Base-by-base conservation (phyloP, 2,329 filamentous ascomycete genomes). In the Mariannaea elegans region DNA sequence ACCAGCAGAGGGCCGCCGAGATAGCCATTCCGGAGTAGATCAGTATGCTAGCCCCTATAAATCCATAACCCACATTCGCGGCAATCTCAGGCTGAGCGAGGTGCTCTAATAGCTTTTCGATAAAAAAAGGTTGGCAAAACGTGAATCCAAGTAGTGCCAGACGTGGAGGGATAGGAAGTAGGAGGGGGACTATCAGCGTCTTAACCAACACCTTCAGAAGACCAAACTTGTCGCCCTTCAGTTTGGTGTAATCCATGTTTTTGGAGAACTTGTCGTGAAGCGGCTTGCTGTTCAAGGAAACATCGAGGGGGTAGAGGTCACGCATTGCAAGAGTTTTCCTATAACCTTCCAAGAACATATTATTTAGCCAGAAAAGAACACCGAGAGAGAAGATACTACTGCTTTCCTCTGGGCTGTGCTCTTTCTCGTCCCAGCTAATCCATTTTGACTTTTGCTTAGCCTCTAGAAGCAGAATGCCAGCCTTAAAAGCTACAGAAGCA, bases 121-220 rank as follows among this genome's bases (percentile, higher is more conserved):
- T 70, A 21, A 81, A 66, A n/a, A 80, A 75, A 0, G 78, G 78
- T 57, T 81, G 78, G 10, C 71, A 69, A 56, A 79, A 78, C 2
- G 54, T 72, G 60, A 80, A 77, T 1, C 65, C 60, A 8, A 62
- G 55, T 3, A 62, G 54, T 9, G 47, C 58, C 14, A 46, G 31
- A 14, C 58, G 45, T 29, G 52, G 39, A 9, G 39, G 29, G 4
- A 61, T 34, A 4, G 58, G 52, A 34, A 61, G 46, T 14, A 61
- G 38, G 14, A 53, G 53, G 19, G 53, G 53, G 12, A 61, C 32
- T 27, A 27, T 49, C 13, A 58, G 39, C 2, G 46, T 41, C 2
- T 29, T 38, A 6, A 32, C 9, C 10, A 58, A 39, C 13, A 50
- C 47, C 41, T 46, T 59, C 0, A 36, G 19, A 8, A 53, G 48